Evolutionary conservation across 75 land plant genomes (phyloP).

Genomic region (Cryptomeria japonica): DNA sequence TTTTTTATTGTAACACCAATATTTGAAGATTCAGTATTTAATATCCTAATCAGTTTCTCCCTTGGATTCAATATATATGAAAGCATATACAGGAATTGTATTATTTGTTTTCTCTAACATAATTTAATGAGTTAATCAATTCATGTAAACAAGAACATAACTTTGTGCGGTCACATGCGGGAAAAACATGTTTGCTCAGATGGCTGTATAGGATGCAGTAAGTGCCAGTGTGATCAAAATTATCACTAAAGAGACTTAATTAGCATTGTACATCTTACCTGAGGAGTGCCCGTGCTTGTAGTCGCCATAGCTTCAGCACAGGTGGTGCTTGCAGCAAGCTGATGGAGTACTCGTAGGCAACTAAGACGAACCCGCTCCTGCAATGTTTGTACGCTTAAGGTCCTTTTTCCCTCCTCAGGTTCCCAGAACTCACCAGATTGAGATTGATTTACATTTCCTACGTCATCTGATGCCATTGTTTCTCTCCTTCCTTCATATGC

Average conservation of each 20-base stretch:
- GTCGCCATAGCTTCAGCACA: slow-evolving; percentile 99
- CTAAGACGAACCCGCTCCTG: slow-evolving; percentile 96
- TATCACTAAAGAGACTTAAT: neutral
- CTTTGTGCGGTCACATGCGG: neutral
- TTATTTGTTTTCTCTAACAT: no score
- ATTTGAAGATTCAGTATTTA: neutral
- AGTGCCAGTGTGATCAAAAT: neutral
- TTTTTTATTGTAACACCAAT: no score
- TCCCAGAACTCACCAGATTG: slow-evolving; percentile 43
- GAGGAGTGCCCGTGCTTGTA: slow-evolving; percentile 89
- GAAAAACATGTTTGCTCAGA: neutral
- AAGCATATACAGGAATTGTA: neutral
- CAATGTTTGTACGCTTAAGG: slow-evolving; percentile 56
- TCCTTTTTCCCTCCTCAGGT: slow-evolving; percentile 56
- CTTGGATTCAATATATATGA: neutral
- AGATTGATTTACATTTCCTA: slow-evolving; percentile 28
- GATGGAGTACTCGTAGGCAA: slow-evolving; percentile 93
- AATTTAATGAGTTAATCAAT: no score
- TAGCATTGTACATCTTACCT: slow-evolving; percentile 48
- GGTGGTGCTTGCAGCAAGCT: slow-evolving; percentile 94
- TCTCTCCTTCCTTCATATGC: slow-evolving; percentile 96
- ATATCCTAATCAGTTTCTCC: neutral
- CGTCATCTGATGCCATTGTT: slow-evolving; percentile 70
- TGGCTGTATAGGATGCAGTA: neutral
- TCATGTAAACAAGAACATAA: no score